Base-by-base conservation (phyloP, 768 basidiomycete genomes). In the Suillus bovinus region DNA sequence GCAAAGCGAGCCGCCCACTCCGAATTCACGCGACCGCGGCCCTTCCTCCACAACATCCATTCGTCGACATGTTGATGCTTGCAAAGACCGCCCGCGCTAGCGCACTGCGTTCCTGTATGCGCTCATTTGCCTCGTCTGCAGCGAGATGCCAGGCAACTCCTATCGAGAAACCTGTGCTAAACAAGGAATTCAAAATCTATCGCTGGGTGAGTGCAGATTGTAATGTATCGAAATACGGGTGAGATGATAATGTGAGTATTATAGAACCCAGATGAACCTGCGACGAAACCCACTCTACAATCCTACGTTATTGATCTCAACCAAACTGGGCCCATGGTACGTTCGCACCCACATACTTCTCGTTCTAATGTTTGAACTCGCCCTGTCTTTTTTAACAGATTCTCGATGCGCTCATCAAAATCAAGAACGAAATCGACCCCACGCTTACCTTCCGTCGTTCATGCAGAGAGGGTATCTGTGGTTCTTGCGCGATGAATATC, bases 401-500 rank as follows among this genome's bases (percentile, higher is more conserved):
- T 59, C 88, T 96, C 61, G 94, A 96, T 69, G 94, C 93, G 2
- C 86, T 96, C 69, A 97, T 98, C 80, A 98, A 99, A 80, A 98
- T 99, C 74, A 99, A 99, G 86, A 98, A 97, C 77, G 96, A 99
- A 76, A 72, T 96, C 33, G 97, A 99, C 79, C 92, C 96, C 3
- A 99, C 96, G 2, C 83, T 99, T 36, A 98, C 96, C 6, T 99
- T 99, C 83, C 87, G 97, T 46, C 85, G 94, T 46, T 93, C 90
- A 22, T 96, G 94, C 80, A 79, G 94, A 61, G 94, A 96, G 79
- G 94, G 96, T 61, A 99, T 99, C 69, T 99, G 96, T 71, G 96
- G 96, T 42, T 95, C 93, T 6, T 99, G 96, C 74, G 96, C 96
- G 59, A 97, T 99, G 96, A 99, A 99, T 82, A 91, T 99, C 73